Base-by-base conservation (phyloP, 2,329 filamentous ascomycete genomes). In the Fusarium incarnatum region DNA sequence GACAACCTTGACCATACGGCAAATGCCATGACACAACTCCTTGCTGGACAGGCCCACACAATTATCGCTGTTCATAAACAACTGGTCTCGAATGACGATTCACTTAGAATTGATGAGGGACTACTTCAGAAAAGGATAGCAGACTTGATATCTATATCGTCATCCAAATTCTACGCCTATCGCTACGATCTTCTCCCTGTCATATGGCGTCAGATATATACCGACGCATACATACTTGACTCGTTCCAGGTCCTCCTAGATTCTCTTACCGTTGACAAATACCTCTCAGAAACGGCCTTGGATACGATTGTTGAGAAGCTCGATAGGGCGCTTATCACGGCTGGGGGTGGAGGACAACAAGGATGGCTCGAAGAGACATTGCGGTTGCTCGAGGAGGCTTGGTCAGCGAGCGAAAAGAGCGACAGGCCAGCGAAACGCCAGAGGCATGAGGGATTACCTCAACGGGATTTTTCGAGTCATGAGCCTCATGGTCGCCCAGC, bases 321-420 rank as follows among this genome's bases (percentile, higher is more conserved):
- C 3, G 94, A 98, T 74, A 89, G 90, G 78, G 90, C 92, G 0
- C 80, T 97, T 46, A 93, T 97, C 47, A 86, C 94, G 56, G 88
- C 92, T 0, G 92, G 92, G 2, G 91, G 87, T 0, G 87, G 88
- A 2, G 83, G 86, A 1, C 68, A 77, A 30, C 61, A 76, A 2
- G 83, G 15, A 6, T 88, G 85, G 78, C 83, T 90, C 47, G 84
- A 90, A 60, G 75, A 79, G 44, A 83, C 85, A 0, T 73, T 92
- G 25, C 77, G 79, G 5, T 50, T 83, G 27, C 80, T 88, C 13
- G 78, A 81, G 50, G 61, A 65, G 11, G 70, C 76, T 8, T 79
- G 73, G 72, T 16, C 50, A 18, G 56, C 54, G 10, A 44, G 48
- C 11, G 50, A 68, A 15, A 42, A 67, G n/a, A 44, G 54, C 8